Evolutionary conservation across 371 early-diverging fungal genomes (phyloP).

Genomic region (Mucor plumbeus): DNA sequence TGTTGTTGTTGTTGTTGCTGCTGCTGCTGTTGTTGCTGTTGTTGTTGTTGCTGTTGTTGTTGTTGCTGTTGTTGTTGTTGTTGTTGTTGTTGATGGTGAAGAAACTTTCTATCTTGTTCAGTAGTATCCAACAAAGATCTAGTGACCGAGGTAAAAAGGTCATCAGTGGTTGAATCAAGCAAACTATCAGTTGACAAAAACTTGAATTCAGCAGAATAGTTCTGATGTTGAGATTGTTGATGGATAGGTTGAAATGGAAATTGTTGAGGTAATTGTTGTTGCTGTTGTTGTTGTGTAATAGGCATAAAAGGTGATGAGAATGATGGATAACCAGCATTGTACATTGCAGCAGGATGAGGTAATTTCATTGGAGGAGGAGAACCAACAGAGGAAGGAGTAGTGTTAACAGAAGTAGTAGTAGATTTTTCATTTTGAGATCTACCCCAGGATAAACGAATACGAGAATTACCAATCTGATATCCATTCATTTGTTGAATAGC

Average conservation of each 20-base stretch:
- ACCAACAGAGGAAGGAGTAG: conserved; percentile 2
- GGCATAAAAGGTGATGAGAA: conserved; percentile 4
- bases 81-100: background rate
- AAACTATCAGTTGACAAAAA: conserved; percentile 1
- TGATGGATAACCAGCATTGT: background rate
- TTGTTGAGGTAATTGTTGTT: background rate
- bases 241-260: background rate
- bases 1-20: conserved; percentile 10
- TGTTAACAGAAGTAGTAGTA: background rate
- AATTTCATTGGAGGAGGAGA: background rate
- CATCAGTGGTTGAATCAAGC: conserved; percentile 1
- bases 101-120: conserved; percentile 5
- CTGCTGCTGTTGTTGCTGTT: background rate
- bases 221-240: background rate
- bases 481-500: conserved; percentile 90
- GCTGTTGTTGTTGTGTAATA: conserved; percentile 2
- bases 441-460: conserved; percentile 92
- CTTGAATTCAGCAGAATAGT: background rate
- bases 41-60: background rate
- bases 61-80: background rate
- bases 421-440: conserved; percentile 40
- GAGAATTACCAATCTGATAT: conserved; percentile 77
- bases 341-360: conserved; percentile 8
- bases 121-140: conserved; percentile 1
- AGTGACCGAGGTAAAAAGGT: background rate